phyloP scores from a whole-genome alignment of 495 filamentous ascomycete species.

The Parathielavia appendiculata region DNA sequence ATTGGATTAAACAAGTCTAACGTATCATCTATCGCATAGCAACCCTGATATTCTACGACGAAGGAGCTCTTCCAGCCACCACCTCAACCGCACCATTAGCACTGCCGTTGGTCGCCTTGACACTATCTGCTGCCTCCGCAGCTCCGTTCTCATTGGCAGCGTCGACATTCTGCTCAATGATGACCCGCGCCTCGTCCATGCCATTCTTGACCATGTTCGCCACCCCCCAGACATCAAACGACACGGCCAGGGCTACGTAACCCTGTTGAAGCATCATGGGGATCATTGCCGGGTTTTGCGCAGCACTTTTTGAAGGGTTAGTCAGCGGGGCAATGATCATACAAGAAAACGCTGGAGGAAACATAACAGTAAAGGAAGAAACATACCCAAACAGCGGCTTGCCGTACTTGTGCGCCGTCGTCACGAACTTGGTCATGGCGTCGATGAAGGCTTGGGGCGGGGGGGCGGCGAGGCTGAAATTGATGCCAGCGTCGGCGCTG shows the following conservation, averaged over 20 bases:
- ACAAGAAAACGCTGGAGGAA: not conserved
- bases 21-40: not conserved
- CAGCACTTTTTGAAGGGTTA: not conserved
- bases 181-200: not conserved
- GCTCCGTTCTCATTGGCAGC: not conserved
- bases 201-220: conserved; percentile 4
- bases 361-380: not conserved
- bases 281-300: conserved; percentile 3
- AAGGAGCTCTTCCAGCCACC: not conserved
- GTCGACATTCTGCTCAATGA: not conserved
- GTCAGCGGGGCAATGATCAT: not conserved
- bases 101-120: no score
- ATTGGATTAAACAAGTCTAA: no score
- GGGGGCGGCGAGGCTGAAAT: not conserved
- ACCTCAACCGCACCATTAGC: not conserved
- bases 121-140: no score
- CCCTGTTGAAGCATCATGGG: conserved; percentile 1
- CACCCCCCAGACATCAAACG: conserved; percentile 2
- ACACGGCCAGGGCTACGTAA: not conserved
- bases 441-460: not conserved
- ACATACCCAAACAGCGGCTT: conserved; percentile 5
- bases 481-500: conserved; percentile 5
- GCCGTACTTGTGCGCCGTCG: not conserved
- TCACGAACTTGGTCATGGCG: conserved; percentile 3
- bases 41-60: not conserved